Base-by-base conservation (phyloP, 1,139 yeast species). In the Debaryomyces robertsiae region DNA sequence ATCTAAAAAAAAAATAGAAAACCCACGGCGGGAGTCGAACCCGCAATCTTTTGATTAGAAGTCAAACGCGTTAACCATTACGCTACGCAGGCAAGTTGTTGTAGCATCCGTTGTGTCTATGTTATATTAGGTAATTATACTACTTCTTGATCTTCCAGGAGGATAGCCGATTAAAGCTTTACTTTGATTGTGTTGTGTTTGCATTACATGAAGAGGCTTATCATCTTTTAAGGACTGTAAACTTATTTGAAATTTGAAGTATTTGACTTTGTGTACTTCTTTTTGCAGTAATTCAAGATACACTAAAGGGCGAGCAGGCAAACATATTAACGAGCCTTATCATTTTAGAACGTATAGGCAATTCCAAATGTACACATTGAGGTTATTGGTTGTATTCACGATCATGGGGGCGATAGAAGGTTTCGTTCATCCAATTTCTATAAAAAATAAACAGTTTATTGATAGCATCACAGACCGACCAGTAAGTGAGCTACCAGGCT, bases 391-490 rank as follows among this genome's bases (percentile, higher is more conserved):
- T 25, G 9, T 17, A 10, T 33, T 23, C 14, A 7, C 25, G 17
- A 17, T 25, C 10, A n/a, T 33, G 11, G 27, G 18, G 9, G 10
- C 13, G 6, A 13, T 25, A 15, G 36, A 17, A 19, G 71, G 63
- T 2, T 65, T 59, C 38, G 65, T 82, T 6, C 81, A 81, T 55
- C 89, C 91, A 0, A 76, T 85, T 25, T 68, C 68, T 14, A 71
- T 85, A 11, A 69, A 70, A 40, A 94, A 90, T 2, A 77, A 81
- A 30, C 84, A 82, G 54, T 91, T 93, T 54, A 72, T 82, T 38
- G 90, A 90, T 54, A 74, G 89, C 2, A 76, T 81, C n/a, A 86
- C 95, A 1, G 71, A 78, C 30, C 81, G 82, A 47, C 93, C 94
- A 2, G 89, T 82, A 75, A 36, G 84, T 67, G 25, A 16, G 18